Percentiles rank a stretch among this genome's conserved stretches.
Evolutionary conservation across 345 rosid species (phyloP).

Genomic region (Eucalyptus sp.): DNA sequence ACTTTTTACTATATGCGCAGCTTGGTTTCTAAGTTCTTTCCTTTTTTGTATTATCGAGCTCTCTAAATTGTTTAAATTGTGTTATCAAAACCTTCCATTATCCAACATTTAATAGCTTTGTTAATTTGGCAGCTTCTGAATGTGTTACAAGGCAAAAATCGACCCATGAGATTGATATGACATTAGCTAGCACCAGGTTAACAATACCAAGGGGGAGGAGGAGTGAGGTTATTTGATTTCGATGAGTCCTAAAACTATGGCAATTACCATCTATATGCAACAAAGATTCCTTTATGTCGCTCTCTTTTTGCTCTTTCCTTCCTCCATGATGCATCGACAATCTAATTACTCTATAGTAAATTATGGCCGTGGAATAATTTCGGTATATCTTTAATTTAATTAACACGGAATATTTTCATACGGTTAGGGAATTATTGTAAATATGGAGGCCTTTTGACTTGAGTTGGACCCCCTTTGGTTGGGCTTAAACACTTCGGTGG

Average conservation of each 20-base stretch:
- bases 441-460: not conserved
- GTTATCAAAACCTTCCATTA: not conserved
- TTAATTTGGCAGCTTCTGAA: not conserved
- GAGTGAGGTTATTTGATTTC: not conserved
- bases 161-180: not conserved
- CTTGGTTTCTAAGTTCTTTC: not conserved
- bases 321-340: accelerated
- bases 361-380: accelerated
- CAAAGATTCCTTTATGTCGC: too few species aligned
- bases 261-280: too few species aligned
- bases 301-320: not conserved
- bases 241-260: not conserved
- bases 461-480: not conserved
- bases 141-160: not conserved
- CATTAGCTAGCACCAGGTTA: accelerated
- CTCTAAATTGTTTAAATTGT: not conserved
- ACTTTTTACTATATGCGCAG: not conserved
- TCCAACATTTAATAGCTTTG: not conserved
- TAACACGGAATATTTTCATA: too few species aligned
- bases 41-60: too few species aligned
- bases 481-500: not conserved
- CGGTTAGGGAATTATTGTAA: too few species aligned
- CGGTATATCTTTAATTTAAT: too few species aligned
- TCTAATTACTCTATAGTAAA: not conserved
- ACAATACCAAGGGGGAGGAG: not conserved